phyloP scores from a whole-genome alignment of 805 yeast genomes.

The Candida sphagnicola region DNA sequence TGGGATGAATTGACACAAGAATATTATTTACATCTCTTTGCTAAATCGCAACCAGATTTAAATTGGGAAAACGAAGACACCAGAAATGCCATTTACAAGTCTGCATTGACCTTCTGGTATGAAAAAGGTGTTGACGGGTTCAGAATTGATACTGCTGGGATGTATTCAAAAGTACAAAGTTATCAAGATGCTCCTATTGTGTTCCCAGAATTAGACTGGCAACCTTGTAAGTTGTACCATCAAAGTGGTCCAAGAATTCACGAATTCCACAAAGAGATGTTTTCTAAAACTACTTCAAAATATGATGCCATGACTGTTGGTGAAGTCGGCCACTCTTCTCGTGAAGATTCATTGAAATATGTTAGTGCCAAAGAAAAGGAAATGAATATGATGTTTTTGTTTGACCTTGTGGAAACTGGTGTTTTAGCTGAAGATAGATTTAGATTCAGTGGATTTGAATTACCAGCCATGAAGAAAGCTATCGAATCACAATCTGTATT shows the following conservation, averaged over 20 bases:
- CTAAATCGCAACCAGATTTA: conserved; percentile 54
- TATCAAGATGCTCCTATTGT: conserved; percentile 48
- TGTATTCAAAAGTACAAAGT: conserved; percentile 45
- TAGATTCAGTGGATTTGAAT: conserved; percentile 25
- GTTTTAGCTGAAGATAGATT: conserved; percentile 31
- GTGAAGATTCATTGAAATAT: conserved; percentile 40
- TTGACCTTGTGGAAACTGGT: conserved; percentile 36
- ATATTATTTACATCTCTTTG: conserved; percentile 53
- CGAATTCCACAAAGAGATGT: conserved; percentile 54
- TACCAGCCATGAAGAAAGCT: conserved; percentile 41
- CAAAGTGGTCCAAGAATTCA: conserved; percentile 54
- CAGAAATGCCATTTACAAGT: conserved; percentile 38
- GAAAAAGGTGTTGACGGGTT: conserved; percentile 57
- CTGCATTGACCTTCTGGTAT: conserved; percentile 51
- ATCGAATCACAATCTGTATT: conserved; percentile 31
- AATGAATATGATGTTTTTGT: conserved; percentile 34
- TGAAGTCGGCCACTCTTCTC: conserved; percentile 44
- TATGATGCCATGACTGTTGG: conserved; percentile 58
- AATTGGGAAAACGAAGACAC: conserved; percentile 53
- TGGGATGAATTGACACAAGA: conserved; percentile 52
- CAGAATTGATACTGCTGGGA: conserved; percentile 53
- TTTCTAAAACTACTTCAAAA: conserved; percentile 34
- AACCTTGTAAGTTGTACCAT: conserved; percentile 29
- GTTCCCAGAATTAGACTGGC: conserved; percentile 37
- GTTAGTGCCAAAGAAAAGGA: conserved; percentile 36